These are phyloP conservation scores for Xylaria sp. DNA, from an alignment of 2,329 filamentous ascomycete genomes.

Conservation along the genomic window DNA sequence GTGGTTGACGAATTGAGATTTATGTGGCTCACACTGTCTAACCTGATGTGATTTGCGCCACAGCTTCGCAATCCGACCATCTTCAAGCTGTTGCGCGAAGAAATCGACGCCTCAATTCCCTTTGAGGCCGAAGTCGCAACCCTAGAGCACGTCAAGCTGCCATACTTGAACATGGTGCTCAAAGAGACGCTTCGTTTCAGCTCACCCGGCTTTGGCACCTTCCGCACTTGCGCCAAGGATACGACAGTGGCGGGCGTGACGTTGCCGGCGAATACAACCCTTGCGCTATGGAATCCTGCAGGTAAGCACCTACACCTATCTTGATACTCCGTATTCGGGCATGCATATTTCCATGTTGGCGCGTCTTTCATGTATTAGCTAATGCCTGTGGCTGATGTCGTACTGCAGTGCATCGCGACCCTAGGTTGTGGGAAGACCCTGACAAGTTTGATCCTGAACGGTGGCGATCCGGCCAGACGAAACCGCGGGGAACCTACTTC, in stretches of 20 bases:
- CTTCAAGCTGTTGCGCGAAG: constrained; percentile 13
- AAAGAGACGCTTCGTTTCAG: constrained; percentile 24
- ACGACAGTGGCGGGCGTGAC: constrained; percentile 24
- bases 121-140: constrained; percentile 19
- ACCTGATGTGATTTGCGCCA: background rate
- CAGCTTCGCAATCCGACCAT: constrained; percentile 20
- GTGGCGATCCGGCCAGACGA: constrained; percentile 24
- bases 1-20: background rate
- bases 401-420: constrained; percentile 22
- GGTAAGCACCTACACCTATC: background rate
- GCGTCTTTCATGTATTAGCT: background rate
- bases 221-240: constrained; percentile 21
- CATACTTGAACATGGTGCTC: constrained; percentile 25
- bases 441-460: constrained; percentile 28
- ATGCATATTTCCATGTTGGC: background rate
- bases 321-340: background rate
- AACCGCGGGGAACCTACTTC: constrained; percentile 25
- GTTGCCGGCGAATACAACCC: constrained; percentile 23
- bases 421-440: constrained; percentile 24
- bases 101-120: constrained; percentile 24
- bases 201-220: constrained; percentile 25
- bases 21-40: background rate
- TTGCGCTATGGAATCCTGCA: constrained; percentile 26
- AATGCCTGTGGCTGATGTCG: background rate
- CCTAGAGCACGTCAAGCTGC: constrained; percentile 21